Evolutionary conservation across 2,329 filamentous ascomycete species (phyloP).

Genomic region (Aspergillus texensis): DNA sequence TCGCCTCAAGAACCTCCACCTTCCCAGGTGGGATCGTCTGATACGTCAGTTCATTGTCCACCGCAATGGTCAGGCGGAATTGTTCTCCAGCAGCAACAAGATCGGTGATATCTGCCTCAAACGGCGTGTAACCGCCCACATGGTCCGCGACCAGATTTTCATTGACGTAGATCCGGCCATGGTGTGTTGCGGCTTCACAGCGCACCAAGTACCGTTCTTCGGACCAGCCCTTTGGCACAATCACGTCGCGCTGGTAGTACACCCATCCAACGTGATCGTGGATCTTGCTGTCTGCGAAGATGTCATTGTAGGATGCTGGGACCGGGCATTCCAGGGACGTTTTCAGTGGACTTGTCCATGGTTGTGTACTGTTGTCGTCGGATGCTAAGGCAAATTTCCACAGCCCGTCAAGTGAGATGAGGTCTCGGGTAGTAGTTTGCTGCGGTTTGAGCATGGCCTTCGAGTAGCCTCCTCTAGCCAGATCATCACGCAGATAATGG

Average conservation of each 20-base stretch:
- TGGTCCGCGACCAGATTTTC: neutral
- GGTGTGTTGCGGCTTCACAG: neutral
- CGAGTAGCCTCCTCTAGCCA: neutral
- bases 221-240: neutral
- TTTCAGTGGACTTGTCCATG: neutral
- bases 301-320: neutral
- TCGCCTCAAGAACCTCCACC: neutral
- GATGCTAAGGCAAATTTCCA: neutral
- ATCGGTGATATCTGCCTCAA: neutral
- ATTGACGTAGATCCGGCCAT: neutral
- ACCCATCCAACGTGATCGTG: neutral
- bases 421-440: neutral
- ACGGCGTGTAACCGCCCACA: neutral
- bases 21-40: neutral
- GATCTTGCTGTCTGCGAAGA: neutral
- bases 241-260: neutral
- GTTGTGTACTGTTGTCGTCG: neutral
- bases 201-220: neutral
- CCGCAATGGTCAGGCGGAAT: neutral
- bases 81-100: neutral
- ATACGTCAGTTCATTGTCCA: neutral
- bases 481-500: rapidly evolving
- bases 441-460: neutral
- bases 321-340: neutral
- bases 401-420: neutral